Base-by-base conservation (phyloP, 2,329 filamentous ascomycete species). In the Fusarium heterosporum region DNA sequence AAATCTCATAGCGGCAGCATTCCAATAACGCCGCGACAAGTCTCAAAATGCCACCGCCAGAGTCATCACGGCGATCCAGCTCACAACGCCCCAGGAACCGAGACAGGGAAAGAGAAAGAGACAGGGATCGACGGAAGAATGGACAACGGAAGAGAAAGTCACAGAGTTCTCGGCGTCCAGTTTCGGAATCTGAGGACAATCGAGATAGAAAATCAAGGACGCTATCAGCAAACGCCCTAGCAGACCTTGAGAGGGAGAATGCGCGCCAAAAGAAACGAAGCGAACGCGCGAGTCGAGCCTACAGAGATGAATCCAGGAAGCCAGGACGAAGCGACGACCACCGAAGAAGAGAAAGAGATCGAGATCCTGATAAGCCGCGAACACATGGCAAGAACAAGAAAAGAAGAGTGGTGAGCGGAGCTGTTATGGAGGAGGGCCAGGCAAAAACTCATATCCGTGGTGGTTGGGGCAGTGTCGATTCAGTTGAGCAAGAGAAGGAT, bases 391-490 rank as follows among this genome's bases (percentile, higher is more conserved):
- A 79, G 48, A 76, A 77, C 40, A 84, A 83, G 66, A 87, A 87
- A 73, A 83, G 83, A 56, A 81, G 90, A 62, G 82, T 91, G n/a
- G 89, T 90, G 19, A 93, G 90, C 64, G 90, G 90, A 19, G 88
- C 89, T 0, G 78, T 90, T 17, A 80, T 91, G 69, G 90, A 93
- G 72, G 90, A 93, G 75, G 90, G 90, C 1, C 78, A 80, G n/a
- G 77, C 77, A 8, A 74, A 68, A 19, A 76, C 77, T 8, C 77
- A 75, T 3, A 52, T 85, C 8, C 76, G 83, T 61, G 83, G 84
- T 7, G 83, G 83, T 5, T 56, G 73, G 14, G 76, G 76, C 69
- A 78, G 76, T 49, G 74, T 77, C 3, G 73, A 85, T 72, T 81
- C 84, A 72, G 76, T 80, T 73, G 78, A 84, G 40, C 52, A 64